These are phyloP conservation scores for Heimioporus sp. DNA, from an alignment of 768 basidiomycete species.

Conservation along the genomic window DNA sequence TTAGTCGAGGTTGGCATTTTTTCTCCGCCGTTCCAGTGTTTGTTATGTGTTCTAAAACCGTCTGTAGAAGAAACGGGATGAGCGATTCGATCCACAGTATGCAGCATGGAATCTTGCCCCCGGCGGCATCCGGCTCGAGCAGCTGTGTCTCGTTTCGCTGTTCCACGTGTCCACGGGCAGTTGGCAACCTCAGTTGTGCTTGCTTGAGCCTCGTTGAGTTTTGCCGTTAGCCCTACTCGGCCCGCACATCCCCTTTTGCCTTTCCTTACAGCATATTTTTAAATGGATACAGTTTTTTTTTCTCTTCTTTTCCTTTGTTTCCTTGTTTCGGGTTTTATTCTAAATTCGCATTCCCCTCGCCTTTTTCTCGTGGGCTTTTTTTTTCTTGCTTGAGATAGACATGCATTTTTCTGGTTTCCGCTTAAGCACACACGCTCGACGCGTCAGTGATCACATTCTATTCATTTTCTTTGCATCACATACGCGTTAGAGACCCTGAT, in stretches of 20 bases:
- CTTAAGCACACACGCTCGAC: background rate
- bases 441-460: background rate
- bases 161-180: slow-evolving; percentile 78
- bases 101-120: slow-evolving; percentile 23
- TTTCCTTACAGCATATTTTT: background rate
- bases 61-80: slow-evolving; percentile 13
- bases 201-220: slow-evolving; percentile 28
- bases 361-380: background rate
- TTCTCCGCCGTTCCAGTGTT: too few relatives aligned
- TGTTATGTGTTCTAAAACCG: slow-evolving; percentile 9
- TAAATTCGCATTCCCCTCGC: background rate
- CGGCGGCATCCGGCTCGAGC: slow-evolving; percentile 21
- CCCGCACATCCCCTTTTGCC: background rate
- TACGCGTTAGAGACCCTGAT: slow-evolving; percentile 7
- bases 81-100: slow-evolving; percentile 7
- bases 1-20: slow-evolving; percentile 51
- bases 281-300: background rate
- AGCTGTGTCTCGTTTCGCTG: slow-evolving; percentile 60
- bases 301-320: background rate
- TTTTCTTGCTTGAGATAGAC: too few relatives aligned
- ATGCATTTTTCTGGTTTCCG: too few relatives aligned
- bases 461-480: slow-evolving; percentile 4
- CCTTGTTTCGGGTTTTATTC: too few relatives aligned
- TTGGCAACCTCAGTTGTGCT: slow-evolving; percentile 74
- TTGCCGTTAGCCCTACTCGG: slow-evolving; percentile 8